Evolutionary conservation across 2,329 filamentous ascomycete species (phyloP), one percentile per base, ranked within the genome.

Genomic region (Camillea tinctor): DNA sequence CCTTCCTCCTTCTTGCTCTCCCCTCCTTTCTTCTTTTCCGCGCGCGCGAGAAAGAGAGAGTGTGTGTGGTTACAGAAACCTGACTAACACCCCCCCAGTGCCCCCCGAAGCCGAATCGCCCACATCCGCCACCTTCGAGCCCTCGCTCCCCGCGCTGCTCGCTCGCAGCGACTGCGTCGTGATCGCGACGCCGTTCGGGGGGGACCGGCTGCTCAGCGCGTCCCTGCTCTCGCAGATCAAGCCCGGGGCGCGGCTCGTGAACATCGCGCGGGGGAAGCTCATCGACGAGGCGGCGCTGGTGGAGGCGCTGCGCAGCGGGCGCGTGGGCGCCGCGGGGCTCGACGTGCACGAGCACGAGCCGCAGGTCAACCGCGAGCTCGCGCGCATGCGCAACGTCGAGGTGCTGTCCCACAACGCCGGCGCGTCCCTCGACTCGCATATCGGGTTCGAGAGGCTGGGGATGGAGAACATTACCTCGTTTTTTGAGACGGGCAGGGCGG

Each of bases 321-420:
- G 75, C 6, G 50, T 85, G 1, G 70, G 71, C 0, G 77, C 78
- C 1, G 83, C 80, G 0, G 83, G 80, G 0, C 65, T 85, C 13
- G 84, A 85, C 66, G 84, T 86, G 13, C 81, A 85, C 69, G 79
- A 79, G 5, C 67, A 80, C 52, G 84, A 86, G 68, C 84, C 84
- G 0, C 64, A 76, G 57, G 79, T 86, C 6, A 70, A 68, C 3
- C 69, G 68, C 59, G 70, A 68, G 52, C 61, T 79, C 22, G 75
- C 74, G 13, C 48, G 51, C n/a, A 63, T 65, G 61, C 36, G 36
- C 15, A 44, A 44, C 36, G 59, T 65, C 9, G 57, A 58, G 24
- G 19, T 65, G 36, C 54, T 52, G n/a, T 49, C 55, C 15, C 63
- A 65, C 30, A 60, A 58, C 52, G 63, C 54, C 2, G 61, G 63